Percentiles rank a stretch among this genome's conserved stretches.
phyloP scores from a whole-genome alignment of 2,329 filamentous ascomycete species.

The Aspergillus fumigatus region DNA sequence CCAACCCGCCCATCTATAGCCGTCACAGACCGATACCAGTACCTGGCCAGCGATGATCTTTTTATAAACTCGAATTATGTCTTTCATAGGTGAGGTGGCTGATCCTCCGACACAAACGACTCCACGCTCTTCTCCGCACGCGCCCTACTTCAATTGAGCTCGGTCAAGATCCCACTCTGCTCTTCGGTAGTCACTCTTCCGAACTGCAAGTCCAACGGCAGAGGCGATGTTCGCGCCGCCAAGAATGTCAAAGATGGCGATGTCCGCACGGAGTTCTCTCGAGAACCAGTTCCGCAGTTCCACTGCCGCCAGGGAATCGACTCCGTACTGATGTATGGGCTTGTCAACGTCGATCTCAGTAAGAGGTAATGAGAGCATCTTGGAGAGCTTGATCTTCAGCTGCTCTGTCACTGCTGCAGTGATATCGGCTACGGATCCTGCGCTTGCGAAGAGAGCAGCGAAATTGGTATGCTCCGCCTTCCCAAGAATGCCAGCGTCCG shows the following conservation, averaged over 20 bases:
- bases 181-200: neutral
- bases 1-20: neutral
- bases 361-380: slow-evolving; percentile 29
- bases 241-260: slow-evolving; percentile 3
- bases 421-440: slow-evolving; percentile 1
- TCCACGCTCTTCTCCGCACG: neutral
- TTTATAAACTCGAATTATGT: neutral
- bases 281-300: slow-evolving; percentile 5
- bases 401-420: slow-evolving; percentile 11
- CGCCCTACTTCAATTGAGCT: neutral
- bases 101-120: neutral
- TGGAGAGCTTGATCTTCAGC: slow-evolving; percentile 26
- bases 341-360: slow-evolving; percentile 26
- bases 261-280: slow-evolving; percentile 1
- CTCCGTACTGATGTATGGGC: slow-evolving; percentile 30
- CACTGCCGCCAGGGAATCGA: slow-evolving; percentile 26
- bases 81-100: neutral
- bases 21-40: neutral
- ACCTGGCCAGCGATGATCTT: neutral
- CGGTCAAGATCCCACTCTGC: neutral
- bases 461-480: neutral
- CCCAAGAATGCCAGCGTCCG: neutral
- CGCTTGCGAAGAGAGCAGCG: slow-evolving; percentile 1
- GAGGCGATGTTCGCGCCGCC: neutral
- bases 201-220: neutral